Evolutionary conservation across 2,329 filamentous ascomycete species (phyloP).

Genomic region (Zymoseptoria passerinii): DNA sequence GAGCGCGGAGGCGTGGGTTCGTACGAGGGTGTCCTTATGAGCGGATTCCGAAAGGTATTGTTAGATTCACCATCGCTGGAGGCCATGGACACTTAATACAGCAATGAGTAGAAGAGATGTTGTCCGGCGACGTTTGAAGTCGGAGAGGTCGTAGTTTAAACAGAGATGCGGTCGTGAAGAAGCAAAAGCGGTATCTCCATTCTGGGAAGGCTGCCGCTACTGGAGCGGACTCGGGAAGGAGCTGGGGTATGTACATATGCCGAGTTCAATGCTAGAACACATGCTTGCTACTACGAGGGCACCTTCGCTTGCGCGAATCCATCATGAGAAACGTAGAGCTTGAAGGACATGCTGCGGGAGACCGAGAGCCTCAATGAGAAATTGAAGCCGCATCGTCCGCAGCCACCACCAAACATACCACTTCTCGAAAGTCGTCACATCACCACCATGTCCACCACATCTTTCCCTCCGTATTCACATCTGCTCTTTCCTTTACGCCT

Average conservation of each 20-base stretch:
- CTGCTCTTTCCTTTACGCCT: background rate
- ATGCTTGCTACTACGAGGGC: background rate
- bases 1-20: constrained; percentile 11
- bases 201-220: background rate
- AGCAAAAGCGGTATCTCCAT: background rate
- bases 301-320: background rate
- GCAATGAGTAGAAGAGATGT: background rate
- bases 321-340: background rate
- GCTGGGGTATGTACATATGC: background rate
- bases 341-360: background rate
- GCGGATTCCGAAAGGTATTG: background rate
- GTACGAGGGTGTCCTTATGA: background rate
- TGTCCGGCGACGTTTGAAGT: background rate
- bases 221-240: background rate
- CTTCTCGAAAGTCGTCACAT: background rate
- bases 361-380: background rate
- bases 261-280: background rate
- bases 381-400: background rate
- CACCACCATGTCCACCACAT: background rate
- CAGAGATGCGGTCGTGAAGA: constrained; percentile 2
- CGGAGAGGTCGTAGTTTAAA: background rate
- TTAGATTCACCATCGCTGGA: background rate
- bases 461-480: background rate
- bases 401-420: background rate
- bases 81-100: background rate